phyloP scores from a whole-genome alignment of 306 rosid genomes.

The Medicago lupulina region DNA sequence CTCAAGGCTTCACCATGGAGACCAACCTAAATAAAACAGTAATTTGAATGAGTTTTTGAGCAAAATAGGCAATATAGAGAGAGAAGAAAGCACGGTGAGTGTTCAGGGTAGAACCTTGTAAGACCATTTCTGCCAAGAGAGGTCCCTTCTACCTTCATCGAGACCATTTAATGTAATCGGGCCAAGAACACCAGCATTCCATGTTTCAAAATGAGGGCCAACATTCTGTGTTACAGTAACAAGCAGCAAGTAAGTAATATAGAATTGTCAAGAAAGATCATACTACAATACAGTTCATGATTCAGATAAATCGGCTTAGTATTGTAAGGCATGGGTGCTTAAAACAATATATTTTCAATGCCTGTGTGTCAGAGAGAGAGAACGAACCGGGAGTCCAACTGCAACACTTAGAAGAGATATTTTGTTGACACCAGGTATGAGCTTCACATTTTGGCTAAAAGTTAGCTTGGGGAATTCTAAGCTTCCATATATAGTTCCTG shows the following conservation, averaged over 20 bases:
- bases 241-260: conserved; percentile 24
- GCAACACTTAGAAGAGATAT: conserved; percentile 92
- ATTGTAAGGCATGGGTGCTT: background rate
- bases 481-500: conserved; percentile 93
- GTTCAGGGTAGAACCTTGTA: conserved; percentile 71
- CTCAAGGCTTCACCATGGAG: conserved; percentile 86
- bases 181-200: conserved; percentile 98
- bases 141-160: conserved; percentile 89
- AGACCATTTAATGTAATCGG: conserved; percentile 87
- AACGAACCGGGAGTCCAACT: conserved; percentile 91
- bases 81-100: conserved; percentile 7
- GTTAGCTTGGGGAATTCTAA: conserved; percentile 88
- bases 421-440: conserved; percentile 83
- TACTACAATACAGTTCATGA: background rate
- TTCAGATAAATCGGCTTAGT: conserved; percentile 26
- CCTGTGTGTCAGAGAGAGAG: conserved; percentile 36
- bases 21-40: conserved; percentile 71
- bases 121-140: conserved; percentile 99
- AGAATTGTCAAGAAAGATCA: conserved; percentile 31
- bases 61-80: conserved; percentile 24
- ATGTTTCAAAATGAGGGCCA: conserved; percentile 96
- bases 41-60: conserved; percentile 35
- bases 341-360: background rate
- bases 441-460: conserved; percentile 69
- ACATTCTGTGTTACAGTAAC: conserved; percentile 68